Evolutionary conservation across 177 flowering plant species (phyloP).

Genomic region (Vitis hybrid): DNA sequence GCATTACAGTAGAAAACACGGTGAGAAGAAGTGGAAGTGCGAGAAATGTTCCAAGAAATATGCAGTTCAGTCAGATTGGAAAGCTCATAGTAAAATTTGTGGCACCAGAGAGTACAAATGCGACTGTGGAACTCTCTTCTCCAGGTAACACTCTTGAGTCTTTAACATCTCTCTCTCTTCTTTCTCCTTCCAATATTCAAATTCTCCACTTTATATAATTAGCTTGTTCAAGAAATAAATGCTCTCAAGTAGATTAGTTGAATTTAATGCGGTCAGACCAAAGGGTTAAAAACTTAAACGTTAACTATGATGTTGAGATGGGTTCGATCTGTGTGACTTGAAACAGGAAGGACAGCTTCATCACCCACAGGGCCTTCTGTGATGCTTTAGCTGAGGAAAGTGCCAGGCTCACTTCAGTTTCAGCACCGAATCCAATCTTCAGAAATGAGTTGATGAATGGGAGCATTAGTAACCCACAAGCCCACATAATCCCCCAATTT

Average conservation of each 20-base stretch:
- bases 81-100: conserved; percentile 62
- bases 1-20: conserved; percentile 63
- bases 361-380: conserved; percentile 49
- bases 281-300: too few species aligned
- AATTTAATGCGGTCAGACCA: conserved; percentile 12
- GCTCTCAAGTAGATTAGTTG: conserved; percentile 8
- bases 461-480: background rate
- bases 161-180: background rate
- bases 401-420: conserved; percentile 20
- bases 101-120: conserved; percentile 60
- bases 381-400: conserved; percentile 41
- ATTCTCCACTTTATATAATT: conserved; percentile 5
- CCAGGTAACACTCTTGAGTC: conserved; percentile 35
- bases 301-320: background rate
- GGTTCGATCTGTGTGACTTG: background rate
- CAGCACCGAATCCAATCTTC: conserved; percentile 9
- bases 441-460: conserved; percentile 3
- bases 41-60: conserved; percentile 67
- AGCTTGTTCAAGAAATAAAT: conserved; percentile 19
- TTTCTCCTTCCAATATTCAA: background rate
- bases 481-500: conserved; percentile 11
- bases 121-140: conserved; percentile 63
- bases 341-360: conserved; percentile 65
- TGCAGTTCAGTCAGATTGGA: conserved; percentile 72
- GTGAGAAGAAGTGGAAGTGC: conserved; percentile 74